Base-by-base conservation (phyloP, 805 yeast species). In the Blastobotrys mokoenaii region DNA sequence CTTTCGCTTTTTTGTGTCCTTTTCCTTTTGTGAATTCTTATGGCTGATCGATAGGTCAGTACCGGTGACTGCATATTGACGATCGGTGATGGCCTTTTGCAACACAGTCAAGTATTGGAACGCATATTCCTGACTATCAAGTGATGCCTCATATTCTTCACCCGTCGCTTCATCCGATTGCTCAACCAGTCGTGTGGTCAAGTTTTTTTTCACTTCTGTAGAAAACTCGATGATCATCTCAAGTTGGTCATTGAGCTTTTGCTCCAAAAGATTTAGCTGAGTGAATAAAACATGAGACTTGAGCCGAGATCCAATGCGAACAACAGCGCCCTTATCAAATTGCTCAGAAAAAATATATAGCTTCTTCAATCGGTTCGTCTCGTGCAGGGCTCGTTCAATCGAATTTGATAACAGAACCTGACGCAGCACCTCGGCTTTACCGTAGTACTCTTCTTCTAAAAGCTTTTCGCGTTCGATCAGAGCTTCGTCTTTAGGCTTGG, bases 101-200 rank as follows among this genome's bases (percentile, higher is more conserved):
- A 68, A 43, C 7, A 61, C 58, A 36, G 64, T 70, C 5, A 64
- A 47, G 30, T 60, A 60, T 2, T 52, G 50, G 36, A 52, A 62
- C 0, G 82, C 82, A 47, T 74, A 70, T 47, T 83, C 94, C 61
- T 90, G 97, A 40, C 76, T 80, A 36, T 77, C 76, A 41, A 90
- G 67, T 0, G 95, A 80, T 3, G 73, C 74, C 10, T 77, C 80
- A 61, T 89, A 93, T 56, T 88, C 97, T 41, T 78, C 83, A 11
- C 89, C 88, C 43, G 80, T 78, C 2, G 80, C 78, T 35, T 68
- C 70, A 1, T 63, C 61, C 7, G 64, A 66, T n/a, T 63, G 53
- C 42, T 78, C 81, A 34, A 76, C 64, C 5, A 84, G 67, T 0
- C 78, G 78, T n/a, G 66, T 67, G 31, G 66, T 57, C 40, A 84